Percentiles rank a stretch among this genome's conserved stretches.
These are phyloP conservation scores for Candolleomyces eurysporus DNA, from an alignment of 768 basidiomycete species.

Conservation along the genomic window DNA sequence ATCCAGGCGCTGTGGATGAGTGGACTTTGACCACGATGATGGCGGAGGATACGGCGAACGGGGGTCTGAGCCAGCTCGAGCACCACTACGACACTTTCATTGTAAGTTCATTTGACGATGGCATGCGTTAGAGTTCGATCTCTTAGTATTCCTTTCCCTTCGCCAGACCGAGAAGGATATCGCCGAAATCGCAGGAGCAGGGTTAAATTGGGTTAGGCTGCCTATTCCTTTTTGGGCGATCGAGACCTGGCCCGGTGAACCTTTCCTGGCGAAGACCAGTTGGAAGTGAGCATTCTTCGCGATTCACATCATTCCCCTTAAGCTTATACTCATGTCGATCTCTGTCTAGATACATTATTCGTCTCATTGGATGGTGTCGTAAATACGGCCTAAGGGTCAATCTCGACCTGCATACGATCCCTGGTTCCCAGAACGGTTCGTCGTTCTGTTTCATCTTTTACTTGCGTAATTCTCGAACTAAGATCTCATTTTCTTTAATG, in stretches of 20 bases:
- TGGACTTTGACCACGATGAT: slow-evolving; percentile 71
- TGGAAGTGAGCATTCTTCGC: slow-evolving; percentile 57
- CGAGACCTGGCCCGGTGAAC: slow-evolving; percentile 68
- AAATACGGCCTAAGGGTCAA: slow-evolving; percentile 85
- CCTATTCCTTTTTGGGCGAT: slow-evolving; percentile 89
- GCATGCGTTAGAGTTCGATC: not conserved
- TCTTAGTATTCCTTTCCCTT: not conserved
- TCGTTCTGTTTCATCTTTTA: not conserved
- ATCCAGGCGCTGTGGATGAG: slow-evolving; percentile 63
- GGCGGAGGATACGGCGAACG: slow-evolving; percentile 46
- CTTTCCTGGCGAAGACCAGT: slow-evolving; percentile 69
- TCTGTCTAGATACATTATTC: slow-evolving; percentile 62
- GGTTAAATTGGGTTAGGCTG: slow-evolving; percentile 82
- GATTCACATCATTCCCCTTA: not conserved
- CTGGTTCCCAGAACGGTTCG: slow-evolving; percentile 74
- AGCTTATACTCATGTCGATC: not conserved
- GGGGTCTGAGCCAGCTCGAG: slow-evolving; percentile 60
- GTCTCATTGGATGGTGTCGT: slow-evolving; percentile 72
- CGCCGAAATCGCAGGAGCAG: slow-evolving; percentile 87
- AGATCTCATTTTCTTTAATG: not conserved
- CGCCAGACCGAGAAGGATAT: slow-evolving; percentile 85
- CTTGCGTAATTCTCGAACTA: not conserved
- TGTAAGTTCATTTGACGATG: slow-evolving; percentile 38
- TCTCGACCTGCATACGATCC: slow-evolving; percentile 76
- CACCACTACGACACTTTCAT: slow-evolving; percentile 85